Evolutionary conservation across 495 filamentous ascomycete genomes (phyloP).

Genomic region (Cladorrhinum samala): DNA sequence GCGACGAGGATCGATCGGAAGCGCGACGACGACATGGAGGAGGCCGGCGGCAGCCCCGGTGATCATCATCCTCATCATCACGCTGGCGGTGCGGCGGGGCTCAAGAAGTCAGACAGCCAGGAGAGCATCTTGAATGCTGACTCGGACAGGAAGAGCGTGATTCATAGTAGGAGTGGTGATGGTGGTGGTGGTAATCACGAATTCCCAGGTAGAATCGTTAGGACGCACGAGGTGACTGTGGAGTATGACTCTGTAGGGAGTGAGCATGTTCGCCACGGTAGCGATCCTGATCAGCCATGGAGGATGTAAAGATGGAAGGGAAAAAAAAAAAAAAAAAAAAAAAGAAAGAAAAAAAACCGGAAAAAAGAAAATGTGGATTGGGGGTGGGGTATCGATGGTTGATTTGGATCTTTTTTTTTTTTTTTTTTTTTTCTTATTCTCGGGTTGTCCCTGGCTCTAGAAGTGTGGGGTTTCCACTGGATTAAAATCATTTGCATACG

Average conservation of each 20-base stretch:
- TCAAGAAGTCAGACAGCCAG: not conserved
- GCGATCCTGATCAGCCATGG: not conserved
- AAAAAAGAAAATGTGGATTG: too few species aligned
- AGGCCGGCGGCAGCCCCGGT: not conserved
- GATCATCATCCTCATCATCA: too few species aligned
- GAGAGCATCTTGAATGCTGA: not conserved
- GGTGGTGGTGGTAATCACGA: not conserved
- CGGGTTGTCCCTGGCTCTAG: too few species aligned
- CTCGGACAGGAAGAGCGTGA: not conserved
- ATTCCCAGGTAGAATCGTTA: not conserved
- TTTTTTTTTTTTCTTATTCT: too few species aligned
- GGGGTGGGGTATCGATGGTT: too few species aligned
- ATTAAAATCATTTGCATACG: too few species aligned
- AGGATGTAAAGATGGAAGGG: not conserved
- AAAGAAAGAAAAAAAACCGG: too few species aligned
- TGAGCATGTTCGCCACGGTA: not conserved
- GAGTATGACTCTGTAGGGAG: not conserved
- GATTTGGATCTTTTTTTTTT: too few species aligned
- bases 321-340: too few species aligned
- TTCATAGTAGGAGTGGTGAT: too few species aligned
- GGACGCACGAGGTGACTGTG: conserved; percentile 5
- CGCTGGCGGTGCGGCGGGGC: not conserved
- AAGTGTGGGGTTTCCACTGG: too few species aligned
- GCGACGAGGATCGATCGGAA: not conserved
- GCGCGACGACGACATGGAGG: not conserved